A percentile compares a stretch with the other conserved stretches of the same genome.
phyloP scores from a whole-genome alignment of 257 asterid species.

The Forsythia suspensa region DNA sequence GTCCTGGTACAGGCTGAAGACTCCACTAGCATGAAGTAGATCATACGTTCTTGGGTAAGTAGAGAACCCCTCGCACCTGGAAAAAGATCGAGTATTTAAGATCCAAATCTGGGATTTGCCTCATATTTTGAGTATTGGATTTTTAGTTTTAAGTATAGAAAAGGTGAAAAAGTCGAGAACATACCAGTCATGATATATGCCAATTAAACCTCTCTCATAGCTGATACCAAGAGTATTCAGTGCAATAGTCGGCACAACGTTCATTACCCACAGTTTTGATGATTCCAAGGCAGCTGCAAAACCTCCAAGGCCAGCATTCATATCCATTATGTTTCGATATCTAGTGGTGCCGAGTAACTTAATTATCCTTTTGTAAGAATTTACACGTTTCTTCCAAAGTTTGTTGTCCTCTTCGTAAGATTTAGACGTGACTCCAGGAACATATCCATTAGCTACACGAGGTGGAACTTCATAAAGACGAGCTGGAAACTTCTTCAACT shows the following conservation, averaged over 20 bases:
- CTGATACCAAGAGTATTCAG: slow-evolving; percentile 65
- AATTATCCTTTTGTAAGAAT: slow-evolving; percentile 54
- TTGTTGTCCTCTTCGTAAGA: slow-evolving; percentile 63
- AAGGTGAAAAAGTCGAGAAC: slow-evolving; percentile 6
- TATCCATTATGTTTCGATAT: slow-evolving; percentile 87
- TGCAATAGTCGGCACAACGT: slow-evolving; percentile 77
- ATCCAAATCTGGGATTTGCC: slow-evolving; percentile 19
- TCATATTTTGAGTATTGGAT: background rate
- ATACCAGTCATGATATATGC: slow-evolving; percentile 96
- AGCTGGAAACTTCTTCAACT: slow-evolving; percentile 70
- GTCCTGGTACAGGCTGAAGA: slow-evolving; percentile 71
- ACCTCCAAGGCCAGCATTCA: slow-evolving; percentile 93
- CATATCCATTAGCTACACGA: slow-evolving; percentile 55
- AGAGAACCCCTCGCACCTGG: slow-evolving; percentile 95
- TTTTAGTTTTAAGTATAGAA: background rate
- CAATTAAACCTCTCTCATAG: slow-evolving; percentile 86
- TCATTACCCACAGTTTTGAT: slow-evolving; percentile 88
- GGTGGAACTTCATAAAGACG: slow-evolving; percentile 85
- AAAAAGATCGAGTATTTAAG: background rate
- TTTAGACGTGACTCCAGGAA: slow-evolving; percentile 63
- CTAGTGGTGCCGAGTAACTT: slow-evolving; percentile 67
- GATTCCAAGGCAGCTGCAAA: slow-evolving; percentile 90
- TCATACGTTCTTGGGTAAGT: slow-evolving; percentile 95
- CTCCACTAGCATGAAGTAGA: slow-evolving; percentile 72
- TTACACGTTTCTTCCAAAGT: slow-evolving; percentile 74